Evolutionary conservation across 1,139 yeast genomes (phyloP).

Genomic region (Zygosaccharomyces sapae): DNA sequence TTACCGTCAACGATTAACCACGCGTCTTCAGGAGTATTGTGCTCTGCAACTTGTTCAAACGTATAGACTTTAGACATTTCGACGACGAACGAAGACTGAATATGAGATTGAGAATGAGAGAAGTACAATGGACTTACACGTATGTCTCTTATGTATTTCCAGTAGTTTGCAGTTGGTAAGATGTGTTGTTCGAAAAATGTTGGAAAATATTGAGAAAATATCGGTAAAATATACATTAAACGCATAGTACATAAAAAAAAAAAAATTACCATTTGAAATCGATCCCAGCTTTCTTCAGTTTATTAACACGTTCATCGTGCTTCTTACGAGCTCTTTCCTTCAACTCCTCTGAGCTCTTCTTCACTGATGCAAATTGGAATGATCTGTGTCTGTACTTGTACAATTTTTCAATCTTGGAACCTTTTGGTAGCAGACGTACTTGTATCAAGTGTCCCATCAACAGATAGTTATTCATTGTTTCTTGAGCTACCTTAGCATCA

Average conservation of each 20-base stretch:
- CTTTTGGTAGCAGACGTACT: slow-evolving; percentile 50
- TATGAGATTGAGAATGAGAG: background rate
- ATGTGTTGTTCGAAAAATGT: background rate
- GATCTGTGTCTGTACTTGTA: slow-evolving; percentile 52
- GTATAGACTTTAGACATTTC: slow-evolving; percentile 45
- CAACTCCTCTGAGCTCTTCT: slow-evolving; percentile 39
- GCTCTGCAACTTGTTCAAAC: slow-evolving; percentile 71
- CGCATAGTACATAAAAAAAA: background rate
- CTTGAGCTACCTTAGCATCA: slow-evolving; percentile 85
- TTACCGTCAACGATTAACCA: slow-evolving; percentile 90
- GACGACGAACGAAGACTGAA: background rate
- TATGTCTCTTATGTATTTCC: background rate
- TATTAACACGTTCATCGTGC: slow-evolving; percentile 36
- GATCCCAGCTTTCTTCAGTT: slow-evolving; percentile 35
- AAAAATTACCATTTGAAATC: slow-evolving; percentile 32
- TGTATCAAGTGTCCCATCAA: slow-evolving; percentile 79
- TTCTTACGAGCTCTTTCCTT: slow-evolving; percentile 33
- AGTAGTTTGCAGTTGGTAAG: background rate
- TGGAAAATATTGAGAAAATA: slow-evolving; percentile 1
- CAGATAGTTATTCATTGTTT: slow-evolving; percentile 92
- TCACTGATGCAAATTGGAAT: slow-evolving; percentile 43
- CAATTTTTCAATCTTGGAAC: slow-evolving; percentile 57
- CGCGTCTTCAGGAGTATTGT: slow-evolving; percentile 71
- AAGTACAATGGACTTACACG: background rate
- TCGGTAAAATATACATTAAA: slow-evolving; percentile 4